Evolutionary conservation across 2,329 filamentous ascomycete genomes (phyloP), one percentile per base, ranked within the genome.

Genomic region (Shiraia sp.): DNA sequence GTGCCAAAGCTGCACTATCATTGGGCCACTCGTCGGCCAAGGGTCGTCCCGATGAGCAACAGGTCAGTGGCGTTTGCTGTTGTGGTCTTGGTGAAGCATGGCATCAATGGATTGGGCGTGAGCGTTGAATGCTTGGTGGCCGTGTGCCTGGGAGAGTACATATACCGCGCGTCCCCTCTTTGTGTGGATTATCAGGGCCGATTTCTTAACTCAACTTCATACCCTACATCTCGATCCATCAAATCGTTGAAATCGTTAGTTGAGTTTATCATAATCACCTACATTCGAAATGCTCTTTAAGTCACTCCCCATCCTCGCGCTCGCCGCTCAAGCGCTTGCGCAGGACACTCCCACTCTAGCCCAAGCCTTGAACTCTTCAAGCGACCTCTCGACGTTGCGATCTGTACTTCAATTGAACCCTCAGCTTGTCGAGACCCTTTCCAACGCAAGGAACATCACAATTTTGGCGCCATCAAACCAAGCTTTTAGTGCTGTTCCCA

Each of bases 401-500:
- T 22, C 19, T 22, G 19, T 22, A 8, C 19, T 22, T 4, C 59
- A 55, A 27, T 53, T 72, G 15, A 61, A 66, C 35, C 68, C 73
- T 8, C 53, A 58, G 3, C 51, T 79, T 13, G 43, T 73, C 10
- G 28, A 55, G 9, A 44, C 65, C 3, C 62, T 81, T 23, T 56
- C 59, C 25, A 55, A 51, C 17, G 64, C 73, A 3, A 52, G 56
- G 10, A 80, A 83, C 56, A 70, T 84, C 42, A 85, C 82, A 6
- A 66, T 83, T 26, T 72, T 84, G 5, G 80, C 81, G 0, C 80
- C 80, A 0, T 76, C 70, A 57, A 81, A 83, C 56, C 57, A 73
- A 9, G 80, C 79, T 0, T 69, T 79, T 30, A 38, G 52, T 15
- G 53, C 56, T 10, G 56, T 77, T 28, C 51, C 74, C 13, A 70